Percentiles rank a stretch among this genome's conserved stretches.
These are phyloP conservation scores for Oryza brachyantha DNA, from an alignment of 176 grass and related monocot genomes.

Conservation along the genomic window DNA sequence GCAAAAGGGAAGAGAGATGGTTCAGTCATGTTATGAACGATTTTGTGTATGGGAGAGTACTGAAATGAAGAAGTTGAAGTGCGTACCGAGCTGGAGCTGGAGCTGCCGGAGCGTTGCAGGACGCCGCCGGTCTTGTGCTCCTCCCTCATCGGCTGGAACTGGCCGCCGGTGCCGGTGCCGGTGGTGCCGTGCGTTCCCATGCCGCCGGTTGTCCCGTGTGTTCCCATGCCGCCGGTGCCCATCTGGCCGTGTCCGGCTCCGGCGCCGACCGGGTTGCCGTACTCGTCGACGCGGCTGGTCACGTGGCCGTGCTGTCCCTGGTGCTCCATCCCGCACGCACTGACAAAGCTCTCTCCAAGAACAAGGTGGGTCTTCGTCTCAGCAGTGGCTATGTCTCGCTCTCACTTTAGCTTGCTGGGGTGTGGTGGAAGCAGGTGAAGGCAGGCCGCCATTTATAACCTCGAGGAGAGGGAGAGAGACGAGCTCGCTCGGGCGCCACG, in stretches of 20 bases:
- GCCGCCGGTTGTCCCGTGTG: neutral
- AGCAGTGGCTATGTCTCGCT: no score
- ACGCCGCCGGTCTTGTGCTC: constrained; percentile 37
- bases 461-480: neutral
- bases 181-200: neutral
- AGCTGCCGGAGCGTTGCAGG: constrained; percentile 57
- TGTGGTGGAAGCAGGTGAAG: neutral
- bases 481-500: neutral
- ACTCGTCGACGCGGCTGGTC: constrained; percentile 47
- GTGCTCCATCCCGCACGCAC: neutral
- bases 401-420: neutral
- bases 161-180: constrained; percentile 26
- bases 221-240: neutral
- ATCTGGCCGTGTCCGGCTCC: neutral
- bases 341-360: neutral
- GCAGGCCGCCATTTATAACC: constrained; percentile 9
- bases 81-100: constrained; percentile 60
- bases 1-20: no score
- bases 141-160: constrained; percentile 36
- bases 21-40: neutral
- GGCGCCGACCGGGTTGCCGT: constrained; percentile 31
- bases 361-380: neutral
- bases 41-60: no score
- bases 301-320: constrained; percentile 18
- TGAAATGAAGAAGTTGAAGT: neutral